These are phyloP conservation scores for Starmerella potacharoeniae DNA, from an alignment of 805 yeast species.

Conservation along the genomic window DNA sequence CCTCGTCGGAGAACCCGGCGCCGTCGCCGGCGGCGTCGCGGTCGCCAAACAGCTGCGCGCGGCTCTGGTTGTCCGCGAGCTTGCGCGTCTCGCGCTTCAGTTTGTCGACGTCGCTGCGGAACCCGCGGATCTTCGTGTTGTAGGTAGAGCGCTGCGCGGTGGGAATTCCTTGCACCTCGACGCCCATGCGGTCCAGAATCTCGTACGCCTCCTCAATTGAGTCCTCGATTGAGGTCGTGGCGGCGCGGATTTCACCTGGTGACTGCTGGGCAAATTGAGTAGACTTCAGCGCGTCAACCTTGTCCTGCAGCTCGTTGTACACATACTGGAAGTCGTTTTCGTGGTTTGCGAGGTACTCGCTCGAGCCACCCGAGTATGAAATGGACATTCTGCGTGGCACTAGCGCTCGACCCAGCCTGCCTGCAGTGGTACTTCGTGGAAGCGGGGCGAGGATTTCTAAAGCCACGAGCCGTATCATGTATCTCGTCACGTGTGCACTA, in stretches of 20 bases:
- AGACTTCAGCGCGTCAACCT: constrained; percentile 41
- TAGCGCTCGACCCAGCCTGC: not conserved
- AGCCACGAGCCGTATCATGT: too few relatives aligned
- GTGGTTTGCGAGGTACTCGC: constrained; percentile 48
- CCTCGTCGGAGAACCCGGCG: constrained; percentile 50
- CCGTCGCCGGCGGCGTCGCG: constrained; percentile 26
- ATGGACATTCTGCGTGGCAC: not conserved
- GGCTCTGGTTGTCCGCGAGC: constrained; percentile 57
- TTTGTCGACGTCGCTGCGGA: constrained; percentile 46
- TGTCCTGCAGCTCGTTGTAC: constrained; percentile 56
- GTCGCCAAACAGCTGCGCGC: constrained; percentile 61
- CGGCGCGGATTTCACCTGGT: constrained; percentile 27
- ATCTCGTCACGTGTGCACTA: too few relatives aligned
- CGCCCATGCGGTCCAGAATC: constrained; percentile 71
- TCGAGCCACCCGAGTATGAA: not conserved
- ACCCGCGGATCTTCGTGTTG: constrained; percentile 67
- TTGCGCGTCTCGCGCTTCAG: constrained; percentile 41
- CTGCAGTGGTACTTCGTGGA: not conserved
- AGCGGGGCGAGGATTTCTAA: not conserved
- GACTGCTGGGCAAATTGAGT: constrained; percentile 32
- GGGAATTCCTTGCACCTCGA: constrained; percentile 79
- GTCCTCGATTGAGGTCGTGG: constrained; percentile 15
- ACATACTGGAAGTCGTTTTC: constrained; percentile 65
- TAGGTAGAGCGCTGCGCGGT: constrained; percentile 56
- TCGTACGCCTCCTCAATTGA: constrained; percentile 71